Evolutionary conservation across 352 stramenopile genomes (phyloP), one percentile per base, ranked within the genome.

Genomic region (Pythium folliculosum): DNA sequence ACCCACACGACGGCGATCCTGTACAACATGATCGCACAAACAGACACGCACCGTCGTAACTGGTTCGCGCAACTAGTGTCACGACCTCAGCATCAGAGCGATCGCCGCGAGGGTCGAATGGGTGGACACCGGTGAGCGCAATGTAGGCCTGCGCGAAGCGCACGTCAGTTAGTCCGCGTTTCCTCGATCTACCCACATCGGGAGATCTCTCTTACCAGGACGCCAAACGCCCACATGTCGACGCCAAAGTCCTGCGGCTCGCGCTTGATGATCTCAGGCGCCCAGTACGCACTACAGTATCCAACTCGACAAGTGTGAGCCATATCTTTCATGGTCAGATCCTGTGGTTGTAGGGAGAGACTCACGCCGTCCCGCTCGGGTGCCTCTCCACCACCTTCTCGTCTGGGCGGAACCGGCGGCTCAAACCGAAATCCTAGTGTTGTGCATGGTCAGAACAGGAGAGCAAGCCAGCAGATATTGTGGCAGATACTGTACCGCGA

Each of bases 221-320:
- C 81, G 10, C 86, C 86, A 60, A 94, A 92, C 3, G 86, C 81
- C 83, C 81, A 94, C 83, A 91, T 92, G 49, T 94, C 86, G 25
- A 91, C 83, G 14, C 72, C 74, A 66, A 87, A 82, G 63, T 90
- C 82, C 61, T 91, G 84, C 44, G 86, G 86, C 44, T 84, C 76
- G 1, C 75, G 66, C 44, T 71, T 84, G 63, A 94, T 88, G 53
- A 94, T 90, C 71, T 94, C 85, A 27, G 85, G 85, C 16, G 85
- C 82, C 85, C 83, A 94, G 57, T 92, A 94, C 21, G 82, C 83
- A 23, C 83, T 94, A 60, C 5, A 48, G 64, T 16, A 3, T 25
- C 23, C 21, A 73, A 37, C 32, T 5, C 9, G 37, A 32, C 27
- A 5, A 32, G 27, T 32, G 27, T 32, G 2, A 32, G 27, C 27